A percentile compares a stretch with the other conserved stretches of the same genome.
These are phyloP conservation scores for Populus simonii DNA, from an alignment of 345 rosid genomes.

Conservation along the genomic window DNA sequence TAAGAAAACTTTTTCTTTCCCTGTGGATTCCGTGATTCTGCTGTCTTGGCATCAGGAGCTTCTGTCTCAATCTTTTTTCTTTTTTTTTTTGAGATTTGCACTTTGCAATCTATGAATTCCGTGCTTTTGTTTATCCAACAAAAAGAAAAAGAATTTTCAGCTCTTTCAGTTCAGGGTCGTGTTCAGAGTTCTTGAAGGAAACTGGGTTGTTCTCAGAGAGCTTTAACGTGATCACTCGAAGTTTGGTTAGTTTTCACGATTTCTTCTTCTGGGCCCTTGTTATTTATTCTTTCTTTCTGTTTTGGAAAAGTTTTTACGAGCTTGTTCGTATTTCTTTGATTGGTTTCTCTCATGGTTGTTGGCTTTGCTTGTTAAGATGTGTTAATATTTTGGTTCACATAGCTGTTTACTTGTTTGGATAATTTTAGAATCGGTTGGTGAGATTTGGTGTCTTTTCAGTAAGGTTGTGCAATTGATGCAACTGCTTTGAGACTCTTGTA, in stretches of 20 bases:
- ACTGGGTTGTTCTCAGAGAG: background rate
- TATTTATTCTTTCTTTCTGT: background rate
- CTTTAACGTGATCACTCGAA: constrained; percentile 4
- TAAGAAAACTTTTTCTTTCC: background rate
- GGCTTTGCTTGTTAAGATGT: background rate
- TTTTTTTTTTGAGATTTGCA: constrained; percentile 6
- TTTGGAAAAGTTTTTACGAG: background rate
- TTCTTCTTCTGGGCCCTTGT: background rate
- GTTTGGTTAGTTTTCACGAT: background rate
- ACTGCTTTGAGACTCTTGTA: background rate
- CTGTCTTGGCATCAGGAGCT: constrained; percentile 14
- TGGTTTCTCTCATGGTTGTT: background rate
- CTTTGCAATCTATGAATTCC: background rate
- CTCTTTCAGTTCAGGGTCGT: background rate
- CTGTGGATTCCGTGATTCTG: background rate
- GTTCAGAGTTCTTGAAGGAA: constrained; percentile 1
- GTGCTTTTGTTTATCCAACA: background rate
- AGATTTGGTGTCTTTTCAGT: background rate
- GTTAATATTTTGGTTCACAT: background rate
- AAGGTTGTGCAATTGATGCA: background rate
- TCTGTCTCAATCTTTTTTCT: background rate
- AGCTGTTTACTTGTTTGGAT: background rate
- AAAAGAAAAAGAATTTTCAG: background rate
- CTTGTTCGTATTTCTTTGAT: background rate
- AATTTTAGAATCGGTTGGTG: background rate